Conservation (phyloP, 164 flowering plant species). For the Aristolochia contorta region DNA sequence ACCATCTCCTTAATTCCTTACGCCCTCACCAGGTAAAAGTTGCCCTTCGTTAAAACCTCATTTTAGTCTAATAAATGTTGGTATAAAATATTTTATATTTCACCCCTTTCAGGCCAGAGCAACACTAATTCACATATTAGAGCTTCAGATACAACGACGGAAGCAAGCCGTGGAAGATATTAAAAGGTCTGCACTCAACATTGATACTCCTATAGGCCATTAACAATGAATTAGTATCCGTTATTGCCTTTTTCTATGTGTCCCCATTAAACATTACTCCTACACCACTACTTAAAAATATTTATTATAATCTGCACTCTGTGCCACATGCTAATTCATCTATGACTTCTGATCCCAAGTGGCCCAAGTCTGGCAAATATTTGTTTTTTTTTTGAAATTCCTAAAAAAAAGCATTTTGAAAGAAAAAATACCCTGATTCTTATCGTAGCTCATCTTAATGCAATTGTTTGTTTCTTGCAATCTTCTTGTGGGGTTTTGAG, state of each 20-base stretch:
- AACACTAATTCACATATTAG: slow-evolving; percentile 62
- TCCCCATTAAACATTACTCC: too few relatives aligned
- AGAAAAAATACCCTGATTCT: too few relatives aligned
- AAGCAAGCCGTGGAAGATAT: slow-evolving; percentile 93
- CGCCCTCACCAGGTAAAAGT: slow-evolving; percentile 80
- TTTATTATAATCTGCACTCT: too few relatives aligned
- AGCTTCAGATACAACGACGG: slow-evolving; percentile 75
- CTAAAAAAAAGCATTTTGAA: not conserved
- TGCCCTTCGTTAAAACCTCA: not conserved
- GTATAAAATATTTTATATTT: not conserved
- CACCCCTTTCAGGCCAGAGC: not conserved
- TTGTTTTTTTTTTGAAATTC: not conserved
- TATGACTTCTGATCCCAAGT: not conserved
- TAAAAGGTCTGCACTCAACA: slow-evolving; percentile 39
- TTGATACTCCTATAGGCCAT: not conserved
- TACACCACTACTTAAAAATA: too few relatives aligned
- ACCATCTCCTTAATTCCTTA: slow-evolving; percentile 83
- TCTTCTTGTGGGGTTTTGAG: not conserved
- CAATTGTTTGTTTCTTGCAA: not conserved
- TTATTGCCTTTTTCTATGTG: not conserved
- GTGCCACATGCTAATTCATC: not conserved
- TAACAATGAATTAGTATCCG: not conserved
- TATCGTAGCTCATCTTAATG: not conserved
- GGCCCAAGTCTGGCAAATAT: not conserved
- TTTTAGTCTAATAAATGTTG: not conserved